Conservation (phyloP, 2,329 filamentous ascomycete genomes). For the Pseudocercospora crystallina region DNA sequence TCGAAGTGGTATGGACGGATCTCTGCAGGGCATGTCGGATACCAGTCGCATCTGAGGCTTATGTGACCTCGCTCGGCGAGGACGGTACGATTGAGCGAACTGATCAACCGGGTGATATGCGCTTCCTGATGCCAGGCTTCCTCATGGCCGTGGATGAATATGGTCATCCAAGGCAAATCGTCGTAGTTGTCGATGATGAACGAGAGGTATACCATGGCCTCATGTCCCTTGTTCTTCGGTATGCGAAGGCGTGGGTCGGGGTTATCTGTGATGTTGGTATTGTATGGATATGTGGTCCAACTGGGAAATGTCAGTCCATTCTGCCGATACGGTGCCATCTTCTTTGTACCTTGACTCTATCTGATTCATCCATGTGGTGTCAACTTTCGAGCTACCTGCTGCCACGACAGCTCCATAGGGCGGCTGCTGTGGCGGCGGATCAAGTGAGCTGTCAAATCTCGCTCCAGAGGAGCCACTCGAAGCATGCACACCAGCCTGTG, state of each 20-base stretch:
- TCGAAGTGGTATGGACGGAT: conserved; percentile 24
- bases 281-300: conserved; percentile 36
- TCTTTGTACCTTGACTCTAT: neutral
- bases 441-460: neutral
- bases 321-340: too few species aligned
- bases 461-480: neutral
- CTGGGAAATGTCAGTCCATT: conserved; percentile 5
- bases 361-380: conserved; percentile 17
- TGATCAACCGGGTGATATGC: conserved; percentile 25
- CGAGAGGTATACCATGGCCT: conserved; percentile 49
- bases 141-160: conserved; percentile 32
- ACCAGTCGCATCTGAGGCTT: conserved; percentile 28
- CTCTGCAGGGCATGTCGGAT: conserved; percentile 28
- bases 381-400: conserved; percentile 9
- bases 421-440: conserved; percentile 14
- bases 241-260: conserved; percentile 40
- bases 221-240: conserved; percentile 46
- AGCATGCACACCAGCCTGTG: neutral
- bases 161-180: conserved; percentile 27
- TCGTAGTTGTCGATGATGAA: conserved; percentile 50
- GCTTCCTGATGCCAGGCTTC: conserved; percentile 30
- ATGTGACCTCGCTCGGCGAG: conserved; percentile 28
- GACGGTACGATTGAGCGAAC: conserved; percentile 22
- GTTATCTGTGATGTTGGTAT: conserved; percentile 36
- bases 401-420: conserved; percentile 23